phyloP scores from a whole-genome alignment of 768 basidiomycete genomes.

The Hypsizygus marmoreus region DNA sequence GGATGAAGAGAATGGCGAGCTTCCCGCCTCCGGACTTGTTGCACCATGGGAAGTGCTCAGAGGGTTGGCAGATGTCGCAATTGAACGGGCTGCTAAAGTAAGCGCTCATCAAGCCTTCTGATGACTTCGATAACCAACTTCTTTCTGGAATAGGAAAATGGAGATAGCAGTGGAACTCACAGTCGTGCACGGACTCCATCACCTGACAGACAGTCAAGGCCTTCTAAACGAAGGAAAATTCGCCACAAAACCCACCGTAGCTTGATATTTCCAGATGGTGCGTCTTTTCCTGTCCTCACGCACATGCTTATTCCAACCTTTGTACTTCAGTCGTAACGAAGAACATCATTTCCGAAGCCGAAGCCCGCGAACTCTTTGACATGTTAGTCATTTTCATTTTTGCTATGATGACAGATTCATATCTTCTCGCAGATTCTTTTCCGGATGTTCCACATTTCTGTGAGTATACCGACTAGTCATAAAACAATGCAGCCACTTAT shows the following conservation, averaged over 20 bases:
- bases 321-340: slow-evolving; percentile 73
- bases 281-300: slow-evolving; percentile 8
- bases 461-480: slow-evolving; percentile 21
- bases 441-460: slow-evolving; percentile 89
- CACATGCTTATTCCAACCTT: slow-evolving; percentile 12
- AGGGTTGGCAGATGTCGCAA: slow-evolving; percentile 80
- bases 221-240: slow-evolving; percentile 71
- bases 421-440: slow-evolving; percentile 67
- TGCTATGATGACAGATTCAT: slow-evolving; percentile 12
- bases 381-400: slow-evolving; percentile 53
- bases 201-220: slow-evolving; percentile 68
- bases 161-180: slow-evolving; percentile 73
- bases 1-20: slow-evolving; percentile 77
- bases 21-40: slow-evolving; percentile 79
- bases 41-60: slow-evolving; percentile 87
- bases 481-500: slow-evolving; percentile 12
- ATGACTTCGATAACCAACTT: slow-evolving; percentile 8
- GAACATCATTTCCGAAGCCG: slow-evolving; percentile 74
- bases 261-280: slow-evolving; percentile 80
- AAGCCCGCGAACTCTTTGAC: slow-evolving; percentile 84
- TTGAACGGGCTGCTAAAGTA: slow-evolving; percentile 78
- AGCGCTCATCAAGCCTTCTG: slow-evolving; percentile 17
- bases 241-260: slow-evolving; percentile 59
- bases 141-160: slow-evolving; percentile 60
- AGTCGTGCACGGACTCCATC: slow-evolving; percentile 76